Percentiles rank a stretch among this genome's conserved stretches.
Conservation (phyloP, 169 alveolate species). For the Toxoplasma gondii region DNA sequence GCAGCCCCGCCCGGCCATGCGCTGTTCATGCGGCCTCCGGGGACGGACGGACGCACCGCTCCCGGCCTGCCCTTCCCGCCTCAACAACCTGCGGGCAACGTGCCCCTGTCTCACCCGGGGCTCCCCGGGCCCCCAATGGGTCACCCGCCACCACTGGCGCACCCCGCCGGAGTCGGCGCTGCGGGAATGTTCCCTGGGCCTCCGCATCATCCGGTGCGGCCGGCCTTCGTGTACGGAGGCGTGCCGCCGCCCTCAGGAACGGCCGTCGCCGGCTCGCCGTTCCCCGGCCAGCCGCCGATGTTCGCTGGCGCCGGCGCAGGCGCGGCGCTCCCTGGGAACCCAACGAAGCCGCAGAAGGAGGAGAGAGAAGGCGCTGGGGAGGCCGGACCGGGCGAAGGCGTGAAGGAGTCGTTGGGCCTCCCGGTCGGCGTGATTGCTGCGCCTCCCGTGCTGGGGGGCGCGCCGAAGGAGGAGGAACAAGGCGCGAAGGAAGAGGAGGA, state of each 20-base stretch:
- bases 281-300: neutral
- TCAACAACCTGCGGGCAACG: neutral
- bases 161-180: neutral
- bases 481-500: constrained; percentile 24
- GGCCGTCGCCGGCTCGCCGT: neutral
- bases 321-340: neutral
- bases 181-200: neutral
- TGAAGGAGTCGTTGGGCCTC: neutral
- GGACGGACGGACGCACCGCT: neutral
- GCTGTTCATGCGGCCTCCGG: constrained; percentile 9
- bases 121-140: neutral
- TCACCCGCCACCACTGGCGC: neutral
- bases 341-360: neutral
- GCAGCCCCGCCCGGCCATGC: neutral
- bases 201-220: neutral
- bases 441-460: neutral
- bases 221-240: neutral
- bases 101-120: neutral
- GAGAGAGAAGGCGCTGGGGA: neutral
- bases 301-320: neutral
- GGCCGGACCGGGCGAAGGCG: neutral
- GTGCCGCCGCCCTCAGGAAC: neutral
- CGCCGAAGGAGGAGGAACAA: neutral
- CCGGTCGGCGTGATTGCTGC: constrained; percentile 17
- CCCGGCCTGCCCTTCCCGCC: neutral